These are phyloP conservation scores for Cyclospora cayetanensis DNA, from an alignment of 169 alveolate genomes.

Conservation along the genomic window DNA sequence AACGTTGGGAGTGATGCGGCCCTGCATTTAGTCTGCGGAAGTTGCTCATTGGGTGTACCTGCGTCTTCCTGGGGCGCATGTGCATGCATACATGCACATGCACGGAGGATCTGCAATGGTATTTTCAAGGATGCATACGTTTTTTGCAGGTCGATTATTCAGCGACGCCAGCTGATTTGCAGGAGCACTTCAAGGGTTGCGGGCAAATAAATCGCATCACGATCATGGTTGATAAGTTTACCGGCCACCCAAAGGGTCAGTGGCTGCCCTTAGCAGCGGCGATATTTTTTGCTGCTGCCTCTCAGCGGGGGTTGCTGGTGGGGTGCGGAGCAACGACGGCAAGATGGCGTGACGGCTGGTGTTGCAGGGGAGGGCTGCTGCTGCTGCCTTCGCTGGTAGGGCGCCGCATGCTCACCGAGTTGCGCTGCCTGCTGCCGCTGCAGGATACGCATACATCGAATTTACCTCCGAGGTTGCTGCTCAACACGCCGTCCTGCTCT, in stretches of 20 bases:
- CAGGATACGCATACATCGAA: slow-evolving; percentile 93
- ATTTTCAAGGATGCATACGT: too few relatives aligned
- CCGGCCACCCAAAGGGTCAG: slow-evolving; percentile 93
- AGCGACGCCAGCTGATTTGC: slow-evolving; percentile 91
- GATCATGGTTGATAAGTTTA: slow-evolving; percentile 91
- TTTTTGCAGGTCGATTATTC: slow-evolving; percentile 92
- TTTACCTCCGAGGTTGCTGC: slow-evolving; percentile 88
- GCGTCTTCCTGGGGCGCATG: too few relatives aligned
- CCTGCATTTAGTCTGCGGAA: too few relatives aligned
- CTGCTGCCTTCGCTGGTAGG: background rate
- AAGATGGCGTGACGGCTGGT: background rate
- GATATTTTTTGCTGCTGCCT: background rate
- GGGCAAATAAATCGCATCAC: slow-evolving; percentile 92
- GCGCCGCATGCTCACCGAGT: background rate
- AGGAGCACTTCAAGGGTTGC: slow-evolving; percentile 91
- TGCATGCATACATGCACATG: too few relatives aligned
- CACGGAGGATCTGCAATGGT: too few relatives aligned
- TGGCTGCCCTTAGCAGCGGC: background rate
- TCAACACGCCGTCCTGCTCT: slow-evolving; percentile 87
- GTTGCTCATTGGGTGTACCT: too few relatives aligned
- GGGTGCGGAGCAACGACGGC: background rate
- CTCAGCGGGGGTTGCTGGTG: background rate
- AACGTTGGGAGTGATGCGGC: too few relatives aligned
- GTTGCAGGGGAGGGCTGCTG: background rate
- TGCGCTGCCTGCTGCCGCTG: background rate